A percentile compares a stretch with the other conserved stretches of the same genome.
Conservation (phyloP, 768 basidiomycete genomes). For the Auricularia heimuer region DNA sequence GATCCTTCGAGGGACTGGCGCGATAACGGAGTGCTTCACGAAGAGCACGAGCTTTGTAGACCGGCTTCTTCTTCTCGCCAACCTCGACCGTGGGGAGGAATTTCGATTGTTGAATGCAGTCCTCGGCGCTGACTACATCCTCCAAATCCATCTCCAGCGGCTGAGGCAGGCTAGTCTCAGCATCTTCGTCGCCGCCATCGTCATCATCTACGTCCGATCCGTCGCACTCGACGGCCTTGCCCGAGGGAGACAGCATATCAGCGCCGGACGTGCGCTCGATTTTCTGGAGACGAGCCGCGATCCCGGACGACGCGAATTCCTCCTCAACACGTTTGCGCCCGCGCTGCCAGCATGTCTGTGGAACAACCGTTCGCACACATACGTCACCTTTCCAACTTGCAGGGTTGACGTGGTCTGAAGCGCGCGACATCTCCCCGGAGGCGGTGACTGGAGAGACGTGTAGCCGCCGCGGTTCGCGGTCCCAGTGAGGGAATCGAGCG, state of each 20-base stretch:
- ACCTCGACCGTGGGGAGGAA: not conserved
- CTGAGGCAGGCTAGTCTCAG: not conserved
- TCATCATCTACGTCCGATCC: not conserved
- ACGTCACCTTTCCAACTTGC: constrained; percentile 26
- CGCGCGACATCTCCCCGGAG: constrained; percentile 7
- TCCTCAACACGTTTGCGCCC: not conserved
- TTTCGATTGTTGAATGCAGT: not conserved
- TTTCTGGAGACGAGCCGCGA: not conserved
- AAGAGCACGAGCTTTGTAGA: not conserved
- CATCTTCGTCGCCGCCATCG: not conserved
- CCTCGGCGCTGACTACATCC: not conserved
- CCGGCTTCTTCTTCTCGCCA: not conserved
- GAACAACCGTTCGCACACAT: constrained; percentile 15
- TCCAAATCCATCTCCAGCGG: not conserved
- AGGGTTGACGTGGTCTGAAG: constrained; percentile 28
- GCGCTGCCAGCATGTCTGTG: constrained; percentile 5
- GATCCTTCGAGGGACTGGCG: not conserved
- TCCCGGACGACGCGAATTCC: not conserved
- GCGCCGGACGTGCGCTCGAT: not conserved
- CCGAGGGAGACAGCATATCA: not conserved
- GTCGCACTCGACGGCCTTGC: not conserved
- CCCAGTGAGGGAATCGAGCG: constrained; percentile 29
- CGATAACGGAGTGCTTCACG: not conserved
- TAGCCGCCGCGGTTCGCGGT: constrained; percentile 24
- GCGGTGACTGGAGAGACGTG: not conserved